Percentiles rank a stretch among this genome's conserved stretches.
phyloP scores from a whole-genome alignment of 805 yeast species.

The Lachancea sp. region DNA sequence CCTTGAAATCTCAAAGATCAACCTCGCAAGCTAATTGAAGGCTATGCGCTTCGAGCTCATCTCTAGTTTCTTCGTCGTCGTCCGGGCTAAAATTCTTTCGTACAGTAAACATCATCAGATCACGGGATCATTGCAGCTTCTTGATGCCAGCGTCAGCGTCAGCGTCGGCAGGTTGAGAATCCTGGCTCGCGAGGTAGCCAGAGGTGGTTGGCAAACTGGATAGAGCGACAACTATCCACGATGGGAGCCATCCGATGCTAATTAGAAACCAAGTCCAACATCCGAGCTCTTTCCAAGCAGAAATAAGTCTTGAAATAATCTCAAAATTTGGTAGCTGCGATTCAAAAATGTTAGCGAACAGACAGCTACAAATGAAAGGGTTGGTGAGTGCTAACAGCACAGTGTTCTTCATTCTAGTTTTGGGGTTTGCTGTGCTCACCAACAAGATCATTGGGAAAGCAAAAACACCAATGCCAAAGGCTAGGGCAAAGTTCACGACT shows the following conservation, averaged over 20 bases:
- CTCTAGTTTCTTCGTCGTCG: background rate
- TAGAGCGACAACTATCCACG: constrained; percentile 52
- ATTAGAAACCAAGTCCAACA: constrained; percentile 84
- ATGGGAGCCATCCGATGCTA: constrained; percentile 73
- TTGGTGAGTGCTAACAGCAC: constrained; percentile 40
- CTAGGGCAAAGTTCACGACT: constrained; percentile 79
- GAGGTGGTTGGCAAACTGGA: constrained; percentile 14
- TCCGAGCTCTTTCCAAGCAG: constrained; percentile 61
- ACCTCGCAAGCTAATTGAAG: background rate
- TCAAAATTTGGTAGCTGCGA: constrained; percentile 33
- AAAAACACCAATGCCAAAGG: constrained; percentile 62
- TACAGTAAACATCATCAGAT: background rate
- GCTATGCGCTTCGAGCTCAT: background rate
- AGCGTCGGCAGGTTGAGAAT: background rate
- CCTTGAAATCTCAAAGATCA: background rate
- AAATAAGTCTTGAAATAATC: constrained; percentile 46
- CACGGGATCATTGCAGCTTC: constrained; percentile 4
- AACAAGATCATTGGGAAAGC: constrained; percentile 71
- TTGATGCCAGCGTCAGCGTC: background rate
- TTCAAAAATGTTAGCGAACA: constrained; percentile 27
- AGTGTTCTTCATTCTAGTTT: constrained; percentile 23
- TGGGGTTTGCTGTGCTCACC: constrained; percentile 9
- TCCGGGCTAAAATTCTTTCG: background rate
- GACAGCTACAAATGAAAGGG: constrained; percentile 42
- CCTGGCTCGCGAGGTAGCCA: background rate